phyloP scores from a whole-genome alignment of 495 filamentous ascomycete species.

The Chaetomidium leptoderma region DNA sequence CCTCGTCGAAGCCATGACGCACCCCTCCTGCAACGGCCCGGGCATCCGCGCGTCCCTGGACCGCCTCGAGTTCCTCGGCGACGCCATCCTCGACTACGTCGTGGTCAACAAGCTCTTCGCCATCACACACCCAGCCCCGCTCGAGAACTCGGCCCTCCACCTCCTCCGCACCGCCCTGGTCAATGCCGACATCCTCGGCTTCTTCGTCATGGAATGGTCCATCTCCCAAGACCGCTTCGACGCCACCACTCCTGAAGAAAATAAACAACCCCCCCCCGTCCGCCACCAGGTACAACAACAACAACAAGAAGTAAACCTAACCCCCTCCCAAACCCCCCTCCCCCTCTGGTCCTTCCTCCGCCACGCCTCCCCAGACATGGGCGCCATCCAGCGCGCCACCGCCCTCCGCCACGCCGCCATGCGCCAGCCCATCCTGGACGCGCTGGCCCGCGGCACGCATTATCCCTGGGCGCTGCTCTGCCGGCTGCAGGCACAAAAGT shows the following conservation, averaged over 20 bases:
- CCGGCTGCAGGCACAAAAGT: constrained; percentile 65
- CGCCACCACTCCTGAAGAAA: too few relatives aligned
- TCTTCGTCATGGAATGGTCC: constrained; percentile 61
- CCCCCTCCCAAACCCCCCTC: constrained; percentile 20
- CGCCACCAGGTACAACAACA: background rate
- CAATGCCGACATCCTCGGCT: constrained; percentile 86
- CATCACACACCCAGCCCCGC: constrained; percentile 28
- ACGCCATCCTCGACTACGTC: constrained; percentile 78
- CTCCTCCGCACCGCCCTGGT: constrained; percentile 68
- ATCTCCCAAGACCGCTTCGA: constrained; percentile 33
- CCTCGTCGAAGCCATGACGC: constrained; percentile 81
- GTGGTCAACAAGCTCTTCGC: constrained; percentile 50
- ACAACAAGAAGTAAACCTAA: constrained; percentile 8
- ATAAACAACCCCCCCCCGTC: background rate
- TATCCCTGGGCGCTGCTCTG: constrained; percentile 77
- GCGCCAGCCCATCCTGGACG: constrained; percentile 47
- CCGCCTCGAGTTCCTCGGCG: constrained; percentile 86
- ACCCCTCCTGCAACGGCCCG: constrained; percentile 58
- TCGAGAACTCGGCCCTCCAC: constrained; percentile 68
- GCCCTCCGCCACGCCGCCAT: constrained; percentile 47
- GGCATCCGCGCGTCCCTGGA: constrained; percentile 64
- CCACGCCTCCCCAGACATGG: constrained; percentile 45
- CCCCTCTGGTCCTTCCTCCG: constrained; percentile 70
- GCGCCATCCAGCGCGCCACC: constrained; percentile 38
- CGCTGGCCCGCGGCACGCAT: constrained; percentile 34